Conservation (phyloP, 148 eudicot species). For the Rhododendron williamsianum region DNA sequence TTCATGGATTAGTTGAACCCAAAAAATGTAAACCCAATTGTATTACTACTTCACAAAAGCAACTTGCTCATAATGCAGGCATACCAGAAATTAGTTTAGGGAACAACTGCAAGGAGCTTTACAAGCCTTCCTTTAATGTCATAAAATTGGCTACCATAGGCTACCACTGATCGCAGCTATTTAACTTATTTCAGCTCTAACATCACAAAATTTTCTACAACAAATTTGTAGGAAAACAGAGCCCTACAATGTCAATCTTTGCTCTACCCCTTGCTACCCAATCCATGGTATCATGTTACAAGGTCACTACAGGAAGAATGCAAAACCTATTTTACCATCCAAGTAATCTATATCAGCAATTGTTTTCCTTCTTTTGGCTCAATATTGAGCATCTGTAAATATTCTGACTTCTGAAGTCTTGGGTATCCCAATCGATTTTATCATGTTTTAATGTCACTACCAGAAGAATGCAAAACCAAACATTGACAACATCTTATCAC, state of each 20-base stretch:
- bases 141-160: background rate
- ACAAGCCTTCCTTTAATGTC: background rate
- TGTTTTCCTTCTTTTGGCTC: background rate
- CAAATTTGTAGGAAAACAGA: background rate
- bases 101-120: background rate
- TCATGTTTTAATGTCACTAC: too few relatives aligned
- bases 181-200: background rate
- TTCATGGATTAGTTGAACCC: too few relatives aligned
- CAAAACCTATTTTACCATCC: background rate
- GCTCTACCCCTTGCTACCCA: too few relatives aligned
- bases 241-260: background rate
- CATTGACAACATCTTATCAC: too few relatives aligned
- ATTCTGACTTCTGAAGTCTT: background rate
- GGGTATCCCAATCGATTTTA: background rate
- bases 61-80: background rate
- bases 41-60: background rate
- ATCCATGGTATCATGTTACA: too few relatives aligned
- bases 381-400: conserved; percentile 7
- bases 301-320: background rate
- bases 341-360: background rate
- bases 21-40: background rate
- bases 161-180: background rate
- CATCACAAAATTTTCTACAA: background rate
- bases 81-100: too few relatives aligned
- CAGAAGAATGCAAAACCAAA: too few relatives aligned